Evolutionary conservation across 2,329 filamentous ascomycete genomes (phyloP), one percentile per base, ranked within the genome.

Genomic region (Orbilia oligospora): DNA sequence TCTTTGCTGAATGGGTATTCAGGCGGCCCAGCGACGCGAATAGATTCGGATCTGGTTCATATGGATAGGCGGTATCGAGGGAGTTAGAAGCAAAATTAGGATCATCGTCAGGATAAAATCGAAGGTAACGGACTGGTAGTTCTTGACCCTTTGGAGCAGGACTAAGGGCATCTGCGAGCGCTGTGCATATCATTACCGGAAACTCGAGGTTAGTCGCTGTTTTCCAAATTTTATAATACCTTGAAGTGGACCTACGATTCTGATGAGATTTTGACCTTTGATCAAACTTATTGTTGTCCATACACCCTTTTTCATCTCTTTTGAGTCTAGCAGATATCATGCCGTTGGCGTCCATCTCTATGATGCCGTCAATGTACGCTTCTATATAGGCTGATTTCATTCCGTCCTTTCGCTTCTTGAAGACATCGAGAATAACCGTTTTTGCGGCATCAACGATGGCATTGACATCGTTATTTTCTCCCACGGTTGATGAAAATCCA

Each of bases 321-420:
- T 24, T 49, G 46, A 22, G 46, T 12, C 46, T 22, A 6, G 46
- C 46, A 1, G 46, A 49, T 2, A 49, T 49, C 46, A 49, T 49
- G 8, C 46, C 46, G 14, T 24, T 49, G 46, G 46, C n/a, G 20
- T 49, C 46, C 46, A 49, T 24, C 24, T 49, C 46, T 5, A 49
- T 49, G 20, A 49, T 49, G 9, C 46, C 46, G 14, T 49, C 46
- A 10, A 49, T 49, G 8, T 49, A 49, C 9, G 46, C 46, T 24
- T 24, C 46, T 49, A 49, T 49, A 24, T 49, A 49, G 20, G 46
- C 46, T 1, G 46, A 49, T 16, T 49, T 49, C 46, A 49, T 49
- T 24, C 46, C 46, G 20, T 49, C 46, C 8, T 49, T 49, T 49
- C 46, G 22, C 20, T 49, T 49, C 12, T 49, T 49, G 14, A 49